A percentile compares a stretch with the other conserved stretches of the same genome.
Conservation (phyloP, 768 basidiomycete genomes). For the Lactarius sp. region DNA sequence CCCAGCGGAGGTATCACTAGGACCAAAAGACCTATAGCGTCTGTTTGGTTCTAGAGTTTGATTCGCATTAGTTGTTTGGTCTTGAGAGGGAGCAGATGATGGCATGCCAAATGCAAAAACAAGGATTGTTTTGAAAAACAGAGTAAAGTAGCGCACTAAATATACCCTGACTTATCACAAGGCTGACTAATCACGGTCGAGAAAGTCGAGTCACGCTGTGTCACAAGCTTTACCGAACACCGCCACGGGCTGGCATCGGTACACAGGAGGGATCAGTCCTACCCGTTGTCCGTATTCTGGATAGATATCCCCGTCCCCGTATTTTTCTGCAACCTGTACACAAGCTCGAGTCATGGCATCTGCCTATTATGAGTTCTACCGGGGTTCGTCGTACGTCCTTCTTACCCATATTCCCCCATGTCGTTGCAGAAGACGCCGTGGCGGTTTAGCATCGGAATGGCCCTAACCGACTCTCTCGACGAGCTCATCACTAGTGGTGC, state of each 20-base stretch:
- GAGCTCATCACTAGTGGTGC: slow-evolving; percentile 95
- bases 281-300: neutral
- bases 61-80: neutral
- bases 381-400: slow-evolving; percentile 76
- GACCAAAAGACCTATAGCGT: neutral
- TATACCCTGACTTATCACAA: too few relatives aligned
- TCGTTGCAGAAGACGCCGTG: slow-evolving; percentile 10
- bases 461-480: slow-evolving; percentile 95
- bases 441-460: slow-evolving; percentile 81
- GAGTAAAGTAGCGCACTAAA: too few relatives aligned
- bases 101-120: slow-evolving; percentile 16
- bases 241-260: neutral
- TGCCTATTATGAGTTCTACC: slow-evolving; percentile 90
- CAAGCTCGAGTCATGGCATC: slow-evolving; percentile 50
- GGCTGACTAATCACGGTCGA: slow-evolving; percentile 7
- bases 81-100: neutral
- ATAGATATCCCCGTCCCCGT: neutral
- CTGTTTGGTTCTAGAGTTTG: neutral
- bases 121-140: neutral
- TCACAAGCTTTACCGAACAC: slow-evolving; percentile 1
- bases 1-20: neutral
- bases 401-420: slow-evolving; percentile 31
- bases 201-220: slow-evolving; percentile 17
- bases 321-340: neutral
- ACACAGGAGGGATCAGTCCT: neutral